Evolutionary conservation across 805 yeast species (phyloP).

Genomic region (Tetrapisispora phaffii): DNA sequence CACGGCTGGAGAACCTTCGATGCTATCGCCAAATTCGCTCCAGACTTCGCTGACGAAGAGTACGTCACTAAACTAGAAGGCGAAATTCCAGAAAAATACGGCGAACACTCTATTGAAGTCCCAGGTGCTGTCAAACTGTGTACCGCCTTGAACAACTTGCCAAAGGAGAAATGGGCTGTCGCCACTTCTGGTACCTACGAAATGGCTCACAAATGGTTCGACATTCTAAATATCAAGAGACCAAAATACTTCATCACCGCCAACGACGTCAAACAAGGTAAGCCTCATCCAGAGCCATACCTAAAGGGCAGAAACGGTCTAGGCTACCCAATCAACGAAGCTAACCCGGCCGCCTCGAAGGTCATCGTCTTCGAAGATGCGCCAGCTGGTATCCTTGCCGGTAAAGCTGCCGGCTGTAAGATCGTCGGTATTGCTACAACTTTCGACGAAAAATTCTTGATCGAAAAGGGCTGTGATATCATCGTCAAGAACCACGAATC

Average conservation of each 20-base stretch:
- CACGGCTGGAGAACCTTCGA: conserved; percentile 84
- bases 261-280: conserved; percentile 66
- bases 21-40: conserved; percentile 63
- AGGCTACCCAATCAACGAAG: conserved; percentile 30
- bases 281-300: conserved; percentile 83
- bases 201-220: conserved; percentile 73
- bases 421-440: conserved; percentile 79
- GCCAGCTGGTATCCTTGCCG: conserved; percentile 78
- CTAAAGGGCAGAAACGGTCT: conserved; percentile 39
- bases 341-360: conserved; percentile 31
- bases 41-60: conserved; percentile 57
- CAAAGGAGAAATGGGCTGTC: conserved; percentile 67
- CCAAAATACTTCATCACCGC: conserved; percentile 79
- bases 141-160: conserved; percentile 40
- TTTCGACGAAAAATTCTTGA: conserved; percentile 57
- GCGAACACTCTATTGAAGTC: conserved; percentile 62
- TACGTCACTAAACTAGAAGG: conserved; percentile 60
- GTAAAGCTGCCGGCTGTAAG: conserved; percentile 72
- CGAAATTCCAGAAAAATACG: conserved; percentile 60
- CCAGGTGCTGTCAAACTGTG: conserved; percentile 66
- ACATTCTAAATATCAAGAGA: conserved; percentile 45
- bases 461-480: conserved; percentile 70
- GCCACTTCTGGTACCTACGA: conserved; percentile 77
- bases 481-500: conserved; percentile 64
- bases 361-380: conserved; percentile 79